phyloP scores from a whole-genome alignment of 2,329 filamentous ascomycete species.

The Dendryphion nanum region DNA sequence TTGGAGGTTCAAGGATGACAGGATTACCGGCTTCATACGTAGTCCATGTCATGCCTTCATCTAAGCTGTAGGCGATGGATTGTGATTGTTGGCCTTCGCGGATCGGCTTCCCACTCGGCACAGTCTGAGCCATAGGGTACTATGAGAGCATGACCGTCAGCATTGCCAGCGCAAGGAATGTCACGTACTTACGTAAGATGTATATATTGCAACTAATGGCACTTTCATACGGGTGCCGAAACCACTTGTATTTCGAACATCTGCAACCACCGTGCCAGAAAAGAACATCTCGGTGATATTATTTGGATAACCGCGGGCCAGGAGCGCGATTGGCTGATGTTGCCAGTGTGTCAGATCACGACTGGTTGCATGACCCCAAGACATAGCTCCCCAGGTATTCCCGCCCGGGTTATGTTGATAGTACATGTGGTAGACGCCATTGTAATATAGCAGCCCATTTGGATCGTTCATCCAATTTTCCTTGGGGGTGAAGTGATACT shows the following conservation, averaged over 20 bases:
- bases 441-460: slow-evolving; percentile 3
- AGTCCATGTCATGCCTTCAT: slow-evolving; percentile 3
- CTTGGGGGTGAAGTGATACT: slow-evolving; percentile 5
- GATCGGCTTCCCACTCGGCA: slow-evolving; percentile 1
- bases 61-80: slow-evolving; percentile 4
- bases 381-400: slow-evolving; percentile 4
- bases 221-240: slow-evolving; percentile 2
- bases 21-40: slow-evolving; percentile 4
- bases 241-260: slow-evolving; percentile 4
- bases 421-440: slow-evolving; percentile 3
- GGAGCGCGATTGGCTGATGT: slow-evolving; percentile 3
- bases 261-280: slow-evolving; percentile 4
- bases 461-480: slow-evolving; percentile 6
- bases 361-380: slow-evolving; percentile 5
- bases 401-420: slow-evolving; percentile 5
- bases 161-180: slow-evolving; percentile 1
- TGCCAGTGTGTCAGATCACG: slow-evolving; percentile 4
- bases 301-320: slow-evolving; percentile 3
- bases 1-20: slow-evolving; percentile 3
- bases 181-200: slow-evolving; percentile 3
- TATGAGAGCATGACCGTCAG: slow-evolving; percentile 2
- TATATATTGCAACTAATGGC: slow-evolving; percentile 5
- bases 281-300: slow-evolving; percentile 6
- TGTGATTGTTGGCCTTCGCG: slow-evolving; percentile 3
- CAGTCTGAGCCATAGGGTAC: slow-evolving; percentile 4